These are phyloP conservation scores for Penicillium hordei DNA, from an alignment of 2,329 filamentous ascomycete genomes.

Conservation along the genomic window DNA sequence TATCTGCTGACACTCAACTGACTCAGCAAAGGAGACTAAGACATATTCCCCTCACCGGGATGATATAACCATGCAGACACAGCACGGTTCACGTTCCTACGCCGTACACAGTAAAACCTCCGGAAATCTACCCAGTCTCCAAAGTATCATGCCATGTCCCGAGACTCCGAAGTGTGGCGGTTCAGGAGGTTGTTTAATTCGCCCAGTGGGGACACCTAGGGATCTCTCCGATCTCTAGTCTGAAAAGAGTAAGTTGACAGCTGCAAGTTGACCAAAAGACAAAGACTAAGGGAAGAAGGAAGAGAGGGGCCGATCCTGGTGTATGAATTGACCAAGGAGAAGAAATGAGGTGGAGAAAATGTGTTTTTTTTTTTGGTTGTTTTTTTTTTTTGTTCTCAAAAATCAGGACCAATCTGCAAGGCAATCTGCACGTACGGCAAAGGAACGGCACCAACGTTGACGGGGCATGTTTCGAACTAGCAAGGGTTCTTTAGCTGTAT, in stretches of 20 bases:
- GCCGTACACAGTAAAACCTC: constrained; percentile 23
- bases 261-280: constrained; percentile 19
- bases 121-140: constrained; percentile 6
- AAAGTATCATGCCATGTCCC: neutral
- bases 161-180: constrained; percentile 12
- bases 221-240: constrained; percentile 34
- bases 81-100: constrained; percentile 23
- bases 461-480: constrained; percentile 11
- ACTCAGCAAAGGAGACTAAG: neutral
- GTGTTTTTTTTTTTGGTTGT: neutral
- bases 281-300: constrained; percentile 5
- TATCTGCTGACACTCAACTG: neutral
- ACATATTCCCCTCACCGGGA: neutral
- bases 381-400: neutral
- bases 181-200: constrained; percentile 17
- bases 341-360: neutral
- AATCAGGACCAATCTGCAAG: constrained; percentile 2
- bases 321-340: neutral
- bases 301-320: constrained; percentile 2
- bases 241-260: constrained; percentile 34
- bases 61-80: neutral
- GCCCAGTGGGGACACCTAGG: constrained; percentile 25
- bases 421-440: constrained; percentile 8
- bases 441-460: constrained; percentile 2
- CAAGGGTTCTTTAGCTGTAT: constrained; percentile 6